These are phyloP conservation scores for Elsinoe fawcettii DNA, from an alignment of 2,329 filamentous ascomycete genomes.

Conservation along the genomic window DNA sequence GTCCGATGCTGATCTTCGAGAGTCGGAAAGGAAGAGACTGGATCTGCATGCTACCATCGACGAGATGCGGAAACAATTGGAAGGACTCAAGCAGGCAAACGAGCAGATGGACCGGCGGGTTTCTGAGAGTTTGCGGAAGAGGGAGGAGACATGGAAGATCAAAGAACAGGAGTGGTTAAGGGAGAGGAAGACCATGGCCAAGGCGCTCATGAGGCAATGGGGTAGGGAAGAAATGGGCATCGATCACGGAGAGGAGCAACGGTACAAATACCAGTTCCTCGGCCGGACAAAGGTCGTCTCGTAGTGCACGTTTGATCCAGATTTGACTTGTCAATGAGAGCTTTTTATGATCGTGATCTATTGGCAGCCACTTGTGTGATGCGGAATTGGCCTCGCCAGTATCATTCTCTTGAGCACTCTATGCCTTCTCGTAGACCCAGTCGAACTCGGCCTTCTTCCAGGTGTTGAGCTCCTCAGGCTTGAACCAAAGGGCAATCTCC, in stretches of 20 bases:
- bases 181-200: constrained; percentile 28
- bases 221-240: constrained; percentile 48
- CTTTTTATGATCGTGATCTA: constrained; percentile 11
- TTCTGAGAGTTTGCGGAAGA: constrained; percentile 1
- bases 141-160: constrained; percentile 1
- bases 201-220: constrained; percentile 71
- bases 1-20: constrained; percentile 16
- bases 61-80: constrained; percentile 18
- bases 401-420: not conserved
- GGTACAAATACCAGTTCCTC: constrained; percentile 28
- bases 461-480: constrained; percentile 70
- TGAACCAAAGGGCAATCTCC: constrained; percentile 99
- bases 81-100: constrained; percentile 20
- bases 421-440: constrained; percentile 93
- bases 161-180: constrained; percentile 20
- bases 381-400: not conserved
- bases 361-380: not conserved
- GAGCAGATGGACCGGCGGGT: constrained; percentile 20
- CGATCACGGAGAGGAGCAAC: constrained; percentile 21
- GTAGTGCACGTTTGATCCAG: not conserved
- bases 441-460: constrained; percentile 79
- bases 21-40: constrained; percentile 11
- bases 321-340: not conserved
- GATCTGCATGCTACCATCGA: constrained; percentile 4
- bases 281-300: not conserved